phyloP scores from a whole-genome alignment of 2,329 filamentous ascomycete species.

The Pyricularia sp. region DNA sequence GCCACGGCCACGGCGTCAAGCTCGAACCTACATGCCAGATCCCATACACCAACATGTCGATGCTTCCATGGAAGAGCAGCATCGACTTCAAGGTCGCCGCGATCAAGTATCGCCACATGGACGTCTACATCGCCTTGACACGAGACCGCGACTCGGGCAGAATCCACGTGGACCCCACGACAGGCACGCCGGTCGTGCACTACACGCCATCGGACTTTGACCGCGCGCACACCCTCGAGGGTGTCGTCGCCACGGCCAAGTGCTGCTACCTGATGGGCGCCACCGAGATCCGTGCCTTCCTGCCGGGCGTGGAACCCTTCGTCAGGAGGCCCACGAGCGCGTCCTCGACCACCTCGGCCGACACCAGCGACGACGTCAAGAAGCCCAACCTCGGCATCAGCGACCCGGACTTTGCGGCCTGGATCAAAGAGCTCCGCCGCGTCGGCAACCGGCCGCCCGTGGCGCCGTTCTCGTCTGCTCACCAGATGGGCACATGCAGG shows the following conservation, averaged over 20 bases:
- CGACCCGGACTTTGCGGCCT: slow-evolving; percentile 50
- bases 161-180: slow-evolving; percentile 62
- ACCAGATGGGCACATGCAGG: slow-evolving; percentile 72
- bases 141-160: slow-evolving; percentile 69
- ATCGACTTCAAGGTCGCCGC: slow-evolving; percentile 64
- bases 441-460: slow-evolving; percentile 41
- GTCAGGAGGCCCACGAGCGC: slow-evolving; percentile 22
- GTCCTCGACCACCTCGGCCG: background rate
- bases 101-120: slow-evolving; percentile 59
- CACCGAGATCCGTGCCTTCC: slow-evolving; percentile 61
- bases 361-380: slow-evolving; percentile 9
- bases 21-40: slow-evolving; percentile 69
- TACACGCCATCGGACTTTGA: slow-evolving; percentile 69
- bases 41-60: slow-evolving; percentile 53
- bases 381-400: slow-evolving; percentile 32
- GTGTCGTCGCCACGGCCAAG: slow-evolving; percentile 61
- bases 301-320: slow-evolving; percentile 58
- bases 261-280: slow-evolving; percentile 73
- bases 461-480: slow-evolving; percentile 56
- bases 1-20: slow-evolving; percentile 71
- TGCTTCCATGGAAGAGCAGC: slow-evolving; percentile 58
- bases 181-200: slow-evolving; percentile 54
- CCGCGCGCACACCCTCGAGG: slow-evolving; percentile 60
- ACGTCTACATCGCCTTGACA: slow-evolving; percentile 62
- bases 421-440: slow-evolving; percentile 42